phyloP scores from a whole-genome alignment of 805 yeast species.

The Scheffersomyces stipitis region DNA sequence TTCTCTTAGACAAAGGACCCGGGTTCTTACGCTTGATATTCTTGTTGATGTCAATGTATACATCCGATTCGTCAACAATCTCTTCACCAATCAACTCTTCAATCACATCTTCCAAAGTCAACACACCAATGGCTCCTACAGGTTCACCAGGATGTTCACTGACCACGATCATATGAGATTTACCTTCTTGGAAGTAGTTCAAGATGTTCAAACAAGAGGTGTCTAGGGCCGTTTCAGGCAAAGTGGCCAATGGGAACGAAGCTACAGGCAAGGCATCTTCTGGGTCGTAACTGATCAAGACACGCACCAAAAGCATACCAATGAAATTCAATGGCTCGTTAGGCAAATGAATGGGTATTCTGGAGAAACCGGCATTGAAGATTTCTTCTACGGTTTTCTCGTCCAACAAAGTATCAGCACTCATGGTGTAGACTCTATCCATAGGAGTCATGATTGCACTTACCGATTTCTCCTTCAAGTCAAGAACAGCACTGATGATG shows the following conservation, averaged over 20 bases:
- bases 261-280: conserved; percentile 93
- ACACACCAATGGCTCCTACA: conserved; percentile 84
- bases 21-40: conserved; percentile 78
- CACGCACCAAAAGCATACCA: conserved; percentile 92
- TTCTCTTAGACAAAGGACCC: conserved; percentile 71
- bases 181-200: conserved; percentile 97
- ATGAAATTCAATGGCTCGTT: conserved; percentile 86
- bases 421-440: conserved; percentile 82
- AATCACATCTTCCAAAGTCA: conserved; percentile 95
- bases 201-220: conserved; percentile 92
- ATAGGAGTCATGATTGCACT: conserved; percentile 92
- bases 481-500: conserved; percentile 89
- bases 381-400: conserved; percentile 85
- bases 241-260: conserved; percentile 89
- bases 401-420: conserved; percentile 79
- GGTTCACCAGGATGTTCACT: conserved; percentile 81
- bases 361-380: conserved; percentile 88
- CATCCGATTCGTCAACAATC: conserved; percentile 94
- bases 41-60: conserved; percentile 84
- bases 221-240: conserved; percentile 90
- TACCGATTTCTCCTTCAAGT: conserved; percentile 88
- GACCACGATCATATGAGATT: conserved; percentile 95
- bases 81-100: conserved; percentile 98
- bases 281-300: conserved; percentile 92
- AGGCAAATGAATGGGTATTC: conserved; percentile 92